A percentile compares a stretch with the other conserved stretches of the same genome.
Evolutionary conservation across 306 rosid genomes (phyloP).

Genomic region (Ormosia emarginata): DNA sequence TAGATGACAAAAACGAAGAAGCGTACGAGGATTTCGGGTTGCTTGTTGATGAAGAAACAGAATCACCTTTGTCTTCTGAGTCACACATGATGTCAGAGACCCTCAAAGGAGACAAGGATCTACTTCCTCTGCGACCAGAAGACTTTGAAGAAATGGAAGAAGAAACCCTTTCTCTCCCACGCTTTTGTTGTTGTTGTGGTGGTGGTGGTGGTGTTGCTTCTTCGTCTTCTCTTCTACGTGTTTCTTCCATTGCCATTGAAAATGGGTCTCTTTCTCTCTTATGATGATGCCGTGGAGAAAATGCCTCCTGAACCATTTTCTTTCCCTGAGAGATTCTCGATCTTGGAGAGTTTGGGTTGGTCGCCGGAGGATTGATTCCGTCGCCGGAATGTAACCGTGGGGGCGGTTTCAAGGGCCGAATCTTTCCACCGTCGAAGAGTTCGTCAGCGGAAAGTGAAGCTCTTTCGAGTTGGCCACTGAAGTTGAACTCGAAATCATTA

Average conservation of each 20-base stretch:
- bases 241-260: conserved; percentile 40
- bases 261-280: conserved; percentile 38
- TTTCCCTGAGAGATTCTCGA: conserved; percentile 38
- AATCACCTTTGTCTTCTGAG: conserved; percentile 21
- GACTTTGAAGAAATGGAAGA: background rate
- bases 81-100: conserved; percentile 53
- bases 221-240: conserved; percentile 7
- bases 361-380: background rate
- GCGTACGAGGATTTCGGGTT: conserved; percentile 21
- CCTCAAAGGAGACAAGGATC: conserved; percentile 76
- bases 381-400: conserved; percentile 32
- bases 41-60: conserved; percentile 43
- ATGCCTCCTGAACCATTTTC: conserved; percentile 36
- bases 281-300: conserved; percentile 34
- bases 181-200: background rate
- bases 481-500: conserved; percentile 62
- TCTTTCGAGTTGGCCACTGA: conserved; percentile 44
- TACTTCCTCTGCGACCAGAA: conserved; percentile 48
- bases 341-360: conserved; percentile 30
- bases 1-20: conserved; percentile 53
- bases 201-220: background rate
- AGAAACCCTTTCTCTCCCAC: conserved; percentile 48
- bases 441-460: conserved; percentile 69
- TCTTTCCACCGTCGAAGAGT: conserved; percentile 77
- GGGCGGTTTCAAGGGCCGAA: conserved; percentile 65